Evolutionary conservation across 2,329 filamentous ascomycete genomes (phyloP), one percentile per base, ranked within the genome.

Genomic region (Coniochaeta prunicola): DNA sequence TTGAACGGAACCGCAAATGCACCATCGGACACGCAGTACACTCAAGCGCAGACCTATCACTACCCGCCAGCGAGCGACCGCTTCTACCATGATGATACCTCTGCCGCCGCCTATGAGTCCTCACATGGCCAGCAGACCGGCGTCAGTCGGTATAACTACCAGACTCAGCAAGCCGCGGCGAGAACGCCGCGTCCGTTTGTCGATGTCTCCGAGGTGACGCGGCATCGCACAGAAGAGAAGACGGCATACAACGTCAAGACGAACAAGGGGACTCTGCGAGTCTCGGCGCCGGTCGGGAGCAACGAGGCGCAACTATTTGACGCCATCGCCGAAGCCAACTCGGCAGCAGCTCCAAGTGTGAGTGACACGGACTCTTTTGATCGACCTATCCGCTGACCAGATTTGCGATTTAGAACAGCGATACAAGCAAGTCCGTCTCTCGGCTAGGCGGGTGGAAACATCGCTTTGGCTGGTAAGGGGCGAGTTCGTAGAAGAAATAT

Each of bases 251-350:
- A 56, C 4, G 53, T 56, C 26, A 30, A 34, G 21, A n/a, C 28
- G 15, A 13, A 26, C 28, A 15, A 8, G 15, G 53, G 53, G 5
- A 38, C 17, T 15, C 21, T 56, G 17, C 30, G 34, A 24, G 53
- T 56, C 17, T 56, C 53, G 28, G 53, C 53, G 13, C 53, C 53
- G 17, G 53, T 34, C 17, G 53, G 53, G 13, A 56, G 53, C 53
- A 56, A 56, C 31, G 53, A 56, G 15, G 53, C 53, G 33, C 28
- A 34, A 24, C 53, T 56, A 13, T 38, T 56, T 17, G 53, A 56
- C 31, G 53, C 53, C 34, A 24, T 56, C 13, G 53, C 53, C 4
- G 19, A 30, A 7, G 28, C 53, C 15, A 56, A 56, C 33, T 56
- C 53, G 36, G 36, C 15, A n/a, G 36, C 31, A 6, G 31, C 9